A percentile compares a stretch with the other conserved stretches of the same genome.
phyloP scores from a whole-genome alignment of 106 monocot genomes.

The Dioscorea zingiberensis region DNA sequence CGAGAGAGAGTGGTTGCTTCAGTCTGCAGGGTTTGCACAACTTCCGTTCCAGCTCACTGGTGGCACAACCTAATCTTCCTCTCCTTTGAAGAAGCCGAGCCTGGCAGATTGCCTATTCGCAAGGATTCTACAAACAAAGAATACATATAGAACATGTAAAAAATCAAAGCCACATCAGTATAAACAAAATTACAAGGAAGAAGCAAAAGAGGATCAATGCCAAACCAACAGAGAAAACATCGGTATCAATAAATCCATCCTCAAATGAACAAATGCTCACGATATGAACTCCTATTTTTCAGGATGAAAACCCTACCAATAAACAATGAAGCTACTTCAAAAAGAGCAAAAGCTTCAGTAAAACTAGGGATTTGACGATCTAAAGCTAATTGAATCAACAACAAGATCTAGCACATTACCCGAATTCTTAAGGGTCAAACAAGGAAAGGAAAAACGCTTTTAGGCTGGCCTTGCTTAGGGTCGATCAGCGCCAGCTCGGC shows the following conservation, averaged over 20 bases:
- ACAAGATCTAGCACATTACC: no score
- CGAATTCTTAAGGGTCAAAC: no score
- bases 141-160: background rate
- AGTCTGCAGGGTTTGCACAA: conserved; percentile 64
- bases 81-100: conserved; percentile 72
- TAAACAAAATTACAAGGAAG: background rate
- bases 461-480: conserved; percentile 93
- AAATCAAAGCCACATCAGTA: background rate
- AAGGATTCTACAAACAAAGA: conserved; percentile 36
- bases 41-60: conserved; percentile 62
- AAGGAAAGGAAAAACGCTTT: conserved; percentile 34
- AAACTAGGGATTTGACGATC: no score
- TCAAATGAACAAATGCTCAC: background rate
- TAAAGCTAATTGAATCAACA: background rate
- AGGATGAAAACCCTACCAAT: background rate
- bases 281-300: background rate
- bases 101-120: conserved; percentile 79
- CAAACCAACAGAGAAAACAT: background rate
- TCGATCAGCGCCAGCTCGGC: conserved; percentile 79
- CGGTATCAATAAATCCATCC: background rate
- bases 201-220: background rate
- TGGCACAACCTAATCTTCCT: conserved; percentile 65
- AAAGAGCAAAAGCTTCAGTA: no score
- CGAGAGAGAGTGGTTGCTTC: conserved; percentile 69
- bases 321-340: background rate